Percentiles rank a stretch among this genome's conserved stretches.
Conservation (phyloP, 2,329 filamentous ascomycete species). For the Beauveria pseudobassiana region DNA sequence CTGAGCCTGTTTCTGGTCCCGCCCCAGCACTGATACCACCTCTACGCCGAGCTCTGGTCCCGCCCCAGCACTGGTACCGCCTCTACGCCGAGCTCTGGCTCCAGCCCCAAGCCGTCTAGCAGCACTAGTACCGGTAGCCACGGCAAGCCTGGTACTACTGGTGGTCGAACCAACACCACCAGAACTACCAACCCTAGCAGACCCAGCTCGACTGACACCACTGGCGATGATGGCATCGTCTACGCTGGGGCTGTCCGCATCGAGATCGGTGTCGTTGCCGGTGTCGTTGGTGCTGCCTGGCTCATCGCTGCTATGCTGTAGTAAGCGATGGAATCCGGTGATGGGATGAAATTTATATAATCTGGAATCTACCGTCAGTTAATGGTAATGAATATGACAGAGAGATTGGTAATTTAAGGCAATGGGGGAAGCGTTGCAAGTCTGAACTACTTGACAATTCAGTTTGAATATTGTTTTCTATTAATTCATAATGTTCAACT, state of each 20-base stretch:
- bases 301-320: slow-evolving; percentile 16
- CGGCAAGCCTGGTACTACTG: background rate
- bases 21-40: background rate
- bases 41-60: background rate
- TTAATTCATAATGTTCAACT: background rate
- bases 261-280: slow-evolving; percentile 20
- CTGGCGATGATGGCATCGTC: slow-evolving; percentile 5
- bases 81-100: background rate
- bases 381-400: background rate
- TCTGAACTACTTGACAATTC: background rate
- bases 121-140: background rate
- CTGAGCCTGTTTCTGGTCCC: background rate
- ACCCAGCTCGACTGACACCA: background rate
- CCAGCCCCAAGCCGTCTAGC: background rate
- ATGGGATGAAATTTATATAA: background rate
- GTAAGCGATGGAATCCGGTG: slow-evolving; percentile 5
- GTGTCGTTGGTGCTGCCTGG: slow-evolving; percentile 19
- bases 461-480: background rate
- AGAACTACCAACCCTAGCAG: background rate
- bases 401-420: too few species aligned
- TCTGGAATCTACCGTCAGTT: too few species aligned
- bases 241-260: slow-evolving; percentile 19
- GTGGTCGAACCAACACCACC: background rate
- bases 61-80: background rate
- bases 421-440: background rate